These are phyloP conservation scores for Akanthomyces lecanii DNA, from an alignment of 2,329 filamentous ascomycete genomes.

Conservation along the genomic window DNA sequence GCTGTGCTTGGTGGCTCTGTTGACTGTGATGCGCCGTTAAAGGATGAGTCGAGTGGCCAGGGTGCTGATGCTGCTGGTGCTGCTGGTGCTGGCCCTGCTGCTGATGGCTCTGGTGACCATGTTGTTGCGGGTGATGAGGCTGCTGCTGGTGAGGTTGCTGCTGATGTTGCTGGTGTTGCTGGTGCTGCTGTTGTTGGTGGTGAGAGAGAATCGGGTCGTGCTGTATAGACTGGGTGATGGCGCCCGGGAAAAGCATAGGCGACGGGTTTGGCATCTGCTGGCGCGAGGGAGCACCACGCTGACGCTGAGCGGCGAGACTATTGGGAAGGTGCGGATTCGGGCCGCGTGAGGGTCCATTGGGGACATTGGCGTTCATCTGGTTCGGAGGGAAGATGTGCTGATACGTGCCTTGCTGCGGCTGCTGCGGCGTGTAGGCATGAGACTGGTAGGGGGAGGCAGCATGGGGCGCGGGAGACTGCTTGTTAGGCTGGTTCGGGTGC, in stretches of 20 bases:
- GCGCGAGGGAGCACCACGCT: slow-evolving; percentile 41
- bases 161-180: slow-evolving; percentile 23
- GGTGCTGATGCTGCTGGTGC: slow-evolving; percentile 26
- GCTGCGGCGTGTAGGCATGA: slow-evolving; percentile 50
- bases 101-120: slow-evolving; percentile 24
- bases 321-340: slow-evolving; percentile 45
- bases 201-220: slow-evolving; percentile 42
- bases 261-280: slow-evolving; percentile 41
- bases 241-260: slow-evolving; percentile 34
- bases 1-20: slow-evolving; percentile 23
- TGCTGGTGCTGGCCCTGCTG: slow-evolving; percentile 28
- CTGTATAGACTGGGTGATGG: slow-evolving; percentile 39
- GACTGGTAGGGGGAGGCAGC: slow-evolving; percentile 53
- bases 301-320: slow-evolving; percentile 40
- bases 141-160: slow-evolving; percentile 29
- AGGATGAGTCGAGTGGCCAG: slow-evolving; percentile 16
- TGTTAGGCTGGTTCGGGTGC: slow-evolving; percentile 49
- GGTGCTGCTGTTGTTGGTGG: slow-evolving; percentile 35
- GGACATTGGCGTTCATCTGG: slow-evolving; percentile 44
- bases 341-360: slow-evolving; percentile 43
- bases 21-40: slow-evolving; percentile 18
- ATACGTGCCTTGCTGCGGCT: slow-evolving; percentile 45
- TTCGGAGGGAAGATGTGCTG: slow-evolving; percentile 50
- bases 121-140: slow-evolving; percentile 21
- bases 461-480: slow-evolving; percentile 52